A percentile compares a stretch with the other conserved stretches of the same genome.
phyloP scores from a whole-genome alignment of 2,329 filamentous ascomycete genomes.

The Samsoniella hepiali region DNA sequence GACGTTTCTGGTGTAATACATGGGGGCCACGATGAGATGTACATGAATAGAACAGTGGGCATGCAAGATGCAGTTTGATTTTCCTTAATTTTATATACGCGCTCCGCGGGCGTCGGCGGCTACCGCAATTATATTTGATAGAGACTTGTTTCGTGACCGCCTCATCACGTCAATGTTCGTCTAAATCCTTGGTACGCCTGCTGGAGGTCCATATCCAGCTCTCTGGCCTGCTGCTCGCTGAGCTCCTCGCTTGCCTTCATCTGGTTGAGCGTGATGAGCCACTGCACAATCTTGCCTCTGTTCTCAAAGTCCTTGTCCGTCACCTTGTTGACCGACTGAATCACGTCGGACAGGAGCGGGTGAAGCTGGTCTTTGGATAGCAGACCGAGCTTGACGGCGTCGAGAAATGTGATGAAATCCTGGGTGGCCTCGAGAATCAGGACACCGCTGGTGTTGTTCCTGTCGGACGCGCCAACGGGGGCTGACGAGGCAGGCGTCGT shows the following conservation, averaged over 20 bases:
- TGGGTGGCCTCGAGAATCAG: constrained; percentile 89
- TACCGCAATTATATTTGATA: neutral
- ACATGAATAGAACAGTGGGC: neutral
- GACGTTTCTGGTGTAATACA: constrained; percentile 79
- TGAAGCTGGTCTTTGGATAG: constrained; percentile 96
- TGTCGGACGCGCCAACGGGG: constrained; percentile 37
- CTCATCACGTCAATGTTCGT: constrained; percentile 58
- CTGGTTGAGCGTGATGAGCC: constrained; percentile 95
- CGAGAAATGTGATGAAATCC: constrained; percentile 97
- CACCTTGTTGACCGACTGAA: constrained; percentile 95
- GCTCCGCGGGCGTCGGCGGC: neutral
- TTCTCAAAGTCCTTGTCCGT: constrained; percentile 93
- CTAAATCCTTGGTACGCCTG: constrained; percentile 95
- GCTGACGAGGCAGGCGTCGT: constrained; percentile 52
- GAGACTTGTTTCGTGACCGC: neutral
- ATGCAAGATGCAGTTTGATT: neutral
- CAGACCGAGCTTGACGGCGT: constrained; percentile 88
- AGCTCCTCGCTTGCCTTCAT: constrained; percentile 95
- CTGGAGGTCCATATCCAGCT: constrained; percentile 90
- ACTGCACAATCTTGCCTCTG: constrained; percentile 95
- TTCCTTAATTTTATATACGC: neutral
- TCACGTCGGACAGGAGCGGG: constrained; percentile 89
- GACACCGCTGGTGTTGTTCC: constrained; percentile 52
- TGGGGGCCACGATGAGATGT: neutral
- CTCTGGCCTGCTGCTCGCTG: constrained; percentile 79